These are phyloP conservation scores for Stachybotrys elegans DNA, from an alignment of 2,329 filamentous ascomycete genomes.

Conservation along the genomic window DNA sequence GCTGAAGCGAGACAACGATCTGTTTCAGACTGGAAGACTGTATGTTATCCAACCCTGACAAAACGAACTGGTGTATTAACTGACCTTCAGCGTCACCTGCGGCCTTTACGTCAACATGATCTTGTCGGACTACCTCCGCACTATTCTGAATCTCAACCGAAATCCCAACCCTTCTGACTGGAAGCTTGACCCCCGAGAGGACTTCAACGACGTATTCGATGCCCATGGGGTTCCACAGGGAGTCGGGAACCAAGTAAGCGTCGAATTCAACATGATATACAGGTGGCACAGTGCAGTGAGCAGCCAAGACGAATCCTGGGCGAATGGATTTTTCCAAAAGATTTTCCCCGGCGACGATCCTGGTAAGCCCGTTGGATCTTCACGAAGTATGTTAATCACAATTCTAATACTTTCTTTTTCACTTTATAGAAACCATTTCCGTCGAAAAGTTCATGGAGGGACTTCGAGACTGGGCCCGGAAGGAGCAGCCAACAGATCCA, in stretches of 20 bases:
- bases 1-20: not conserved
- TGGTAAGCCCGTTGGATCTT: too few species aligned
- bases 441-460: not conserved
- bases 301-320: constrained; percentile 57
- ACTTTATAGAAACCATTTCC: not conserved
- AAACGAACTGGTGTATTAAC: not conserved
- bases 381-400: not conserved
- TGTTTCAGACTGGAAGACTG: constrained; percentile 22
- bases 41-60: not conserved
- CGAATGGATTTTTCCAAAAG: constrained; percentile 46
- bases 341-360: constrained; percentile 29
- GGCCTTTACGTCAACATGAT: constrained; percentile 54
- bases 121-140: constrained; percentile 55
- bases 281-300: constrained; percentile 60
- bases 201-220: constrained; percentile 44
- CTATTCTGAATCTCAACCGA: constrained; percentile 54
- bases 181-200: constrained; percentile 59
- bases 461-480: not conserved
- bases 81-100: constrained; percentile 32
- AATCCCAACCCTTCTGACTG: constrained; percentile 47
- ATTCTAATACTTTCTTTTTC: not conserved
- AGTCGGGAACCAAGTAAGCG: constrained; percentile 61
- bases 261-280: constrained; percentile 65
- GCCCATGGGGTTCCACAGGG: constrained; percentile 46
- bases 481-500: not conserved